Evolutionary conservation across 2,329 filamentous ascomycete species (phyloP), one percentile per base, ranked within the genome.

Genomic region (Biscogniauxia sp.): DNA sequence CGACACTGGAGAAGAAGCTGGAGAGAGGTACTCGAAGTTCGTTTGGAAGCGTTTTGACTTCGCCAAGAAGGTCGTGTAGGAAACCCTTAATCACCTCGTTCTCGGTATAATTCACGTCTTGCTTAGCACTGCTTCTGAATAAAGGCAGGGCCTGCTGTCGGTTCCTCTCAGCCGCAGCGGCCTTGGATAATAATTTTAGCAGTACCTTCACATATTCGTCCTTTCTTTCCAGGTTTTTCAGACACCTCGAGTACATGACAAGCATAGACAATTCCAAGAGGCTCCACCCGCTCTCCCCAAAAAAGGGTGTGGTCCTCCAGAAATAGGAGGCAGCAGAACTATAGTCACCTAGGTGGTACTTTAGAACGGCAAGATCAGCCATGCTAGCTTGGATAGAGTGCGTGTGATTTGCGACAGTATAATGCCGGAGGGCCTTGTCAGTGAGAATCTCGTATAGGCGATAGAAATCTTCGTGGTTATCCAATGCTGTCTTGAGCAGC

Each of bases 351-450:
- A 91, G 80, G 61, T 90, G 85, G 67, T 89, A 95, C 69, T 94
- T 93, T 55, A 97, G 79, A 5, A 95, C 84, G 1, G 93, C 95
- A 53, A 98, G 82, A 74, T 99, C 95, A 9, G 92, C 90, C 74
- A 93, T 86, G 62, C 88, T 88, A 20, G 88, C 84, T 67, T 96
- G 88, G 0, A 90, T 88, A 7, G 92, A 91, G 68, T 96, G 89
- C 0, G 82, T 82, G 64, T 94, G 90, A 58, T 88, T 90, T 4
- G 93, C 92, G 4, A 92, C 86, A 15, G 88, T 88, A 72, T 91
- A 96, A 71, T 97, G 91, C 1, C 90, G 89, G 59, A 96, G 84
- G 2, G 93, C 88, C 63, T 91, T 88, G 68, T 95, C 90, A 7
- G 92, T 97, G n/a, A 97, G 80, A 9, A 86, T 87, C 71, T 94